phyloP scores from a whole-genome alignment of 768 basidiomycete genomes.

The Gymnopilus junonius region DNA sequence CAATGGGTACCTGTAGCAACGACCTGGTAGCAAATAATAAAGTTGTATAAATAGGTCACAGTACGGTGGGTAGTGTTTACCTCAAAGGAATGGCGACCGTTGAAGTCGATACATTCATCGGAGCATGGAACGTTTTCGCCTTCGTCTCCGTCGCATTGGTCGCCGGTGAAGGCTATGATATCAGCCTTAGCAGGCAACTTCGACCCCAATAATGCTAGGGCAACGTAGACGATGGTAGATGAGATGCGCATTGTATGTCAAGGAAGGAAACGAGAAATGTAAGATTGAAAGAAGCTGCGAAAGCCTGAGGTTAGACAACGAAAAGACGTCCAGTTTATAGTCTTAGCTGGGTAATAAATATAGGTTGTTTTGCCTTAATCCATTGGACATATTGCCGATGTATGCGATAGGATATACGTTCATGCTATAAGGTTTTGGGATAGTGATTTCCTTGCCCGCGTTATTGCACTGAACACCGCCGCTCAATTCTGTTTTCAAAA shows the following conservation, averaged over 20 bases:
- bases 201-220: neutral
- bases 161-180: neutral
- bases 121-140: conserved; percentile 3
- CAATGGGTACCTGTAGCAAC: neutral
- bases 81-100: neutral
- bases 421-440: too few relatives aligned
- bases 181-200: neutral
- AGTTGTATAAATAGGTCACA: neutral
- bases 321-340: too few relatives aligned
- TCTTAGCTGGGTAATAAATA: too few relatives aligned
- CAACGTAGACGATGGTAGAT: neutral
- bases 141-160: neutral
- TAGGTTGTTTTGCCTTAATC: too few relatives aligned
- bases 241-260: neutral
- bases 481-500: too few relatives aligned
- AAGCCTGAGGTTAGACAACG: too few relatives aligned
- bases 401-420: too few relatives aligned
- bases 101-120: neutral
- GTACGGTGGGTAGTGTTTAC: neutral
- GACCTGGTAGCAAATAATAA: neutral
- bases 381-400: too few relatives aligned
- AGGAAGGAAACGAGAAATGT: too few relatives aligned
- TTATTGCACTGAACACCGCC: too few relatives aligned
- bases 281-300: too few relatives aligned
- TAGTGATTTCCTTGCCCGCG: too few relatives aligned